phyloP scores from a whole-genome alignment of 768 basidiomycete genomes.

The Termitomyces sp. region DNA sequence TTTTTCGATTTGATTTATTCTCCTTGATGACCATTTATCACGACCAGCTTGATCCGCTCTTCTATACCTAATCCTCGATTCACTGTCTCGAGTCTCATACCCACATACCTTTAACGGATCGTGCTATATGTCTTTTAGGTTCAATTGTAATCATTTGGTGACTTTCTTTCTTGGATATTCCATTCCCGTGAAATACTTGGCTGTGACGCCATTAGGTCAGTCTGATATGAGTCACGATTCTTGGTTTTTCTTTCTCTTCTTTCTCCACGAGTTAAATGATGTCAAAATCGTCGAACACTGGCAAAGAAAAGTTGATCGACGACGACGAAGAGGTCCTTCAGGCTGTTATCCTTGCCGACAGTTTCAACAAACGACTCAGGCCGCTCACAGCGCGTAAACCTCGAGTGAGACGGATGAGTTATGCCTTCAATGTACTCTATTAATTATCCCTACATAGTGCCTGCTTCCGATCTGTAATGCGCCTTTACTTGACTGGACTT shows the following conservation, averaged over 20 bases:
- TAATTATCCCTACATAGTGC: conserved; percentile 45
- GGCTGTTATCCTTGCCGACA: conserved; percentile 93
- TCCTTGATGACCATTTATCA: conserved; percentile 52
- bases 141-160: conserved; percentile 52
- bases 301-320: conserved; percentile 60
- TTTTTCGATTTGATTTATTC: conserved; percentile 36
- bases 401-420: conserved; percentile 47
- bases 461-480: conserved; percentile 93
- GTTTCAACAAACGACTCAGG: conserved; percentile 89
- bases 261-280: conserved; percentile 41
- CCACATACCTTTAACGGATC: conserved; percentile 53
- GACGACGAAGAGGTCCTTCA: conserved; percentile 86
- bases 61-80: conserved; percentile 66
- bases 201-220: conserved; percentile 11
- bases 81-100: conserved; percentile 50
- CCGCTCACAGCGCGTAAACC: conserved; percentile 87
- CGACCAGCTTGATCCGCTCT: conserved; percentile 56
- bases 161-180: not conserved
- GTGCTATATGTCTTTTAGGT: conserved; percentile 51
- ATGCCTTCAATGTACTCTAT: conserved; percentile 6
- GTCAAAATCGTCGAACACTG: conserved; percentile 45
- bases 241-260: conserved; percentile 10
- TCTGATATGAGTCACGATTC: conserved; percentile 18
- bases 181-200: not conserved
- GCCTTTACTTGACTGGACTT: conserved; percentile 91